Conservation (phyloP, 768 basidiomycete genomes). For the Coprinopsis sp. region DNA sequence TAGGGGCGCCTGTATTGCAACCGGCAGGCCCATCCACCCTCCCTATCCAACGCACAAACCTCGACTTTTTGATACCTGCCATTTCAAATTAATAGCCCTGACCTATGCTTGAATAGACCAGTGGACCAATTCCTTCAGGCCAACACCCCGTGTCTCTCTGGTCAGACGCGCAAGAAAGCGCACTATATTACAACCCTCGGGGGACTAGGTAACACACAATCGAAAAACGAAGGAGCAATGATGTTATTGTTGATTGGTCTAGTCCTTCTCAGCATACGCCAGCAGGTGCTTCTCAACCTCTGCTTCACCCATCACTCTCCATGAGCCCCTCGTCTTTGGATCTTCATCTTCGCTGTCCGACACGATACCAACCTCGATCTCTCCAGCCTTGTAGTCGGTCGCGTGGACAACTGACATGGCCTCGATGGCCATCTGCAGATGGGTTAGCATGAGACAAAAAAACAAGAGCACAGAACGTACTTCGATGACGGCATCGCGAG, state of each 20-base stretch:
- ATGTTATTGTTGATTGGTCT: constrained; percentile 15
- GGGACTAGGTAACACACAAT: constrained; percentile 8
- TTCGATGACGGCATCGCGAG: constrained; percentile 83
- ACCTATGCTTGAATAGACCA: too few species aligned
- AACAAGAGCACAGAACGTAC: constrained; percentile 37
- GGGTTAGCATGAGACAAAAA: not conserved
- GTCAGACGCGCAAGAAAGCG: too few species aligned
- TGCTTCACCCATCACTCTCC: constrained; percentile 73
- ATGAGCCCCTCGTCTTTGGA: constrained; percentile 64
- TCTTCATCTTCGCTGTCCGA: constrained; percentile 72
- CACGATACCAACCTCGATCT: constrained; percentile 94
- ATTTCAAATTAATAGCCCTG: too few species aligned
- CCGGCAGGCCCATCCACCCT: too few species aligned
- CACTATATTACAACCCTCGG: too few species aligned
- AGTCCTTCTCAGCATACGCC: constrained; percentile 90
- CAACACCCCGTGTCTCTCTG: too few species aligned
- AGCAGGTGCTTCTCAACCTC: constrained; percentile 79
- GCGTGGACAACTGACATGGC: constrained; percentile 90
- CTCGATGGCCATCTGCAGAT: constrained; percentile 81
- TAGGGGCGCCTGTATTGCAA: too few species aligned
- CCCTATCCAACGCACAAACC: too few species aligned
- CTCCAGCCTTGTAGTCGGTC: constrained; percentile 92
- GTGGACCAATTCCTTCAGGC: too few species aligned
- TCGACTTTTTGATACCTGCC: too few species aligned
- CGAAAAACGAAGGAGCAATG: constrained; percentile 6